phyloP scores from a whole-genome alignment of 345 rosid species.

The Limnanthes douglasii region DNA sequence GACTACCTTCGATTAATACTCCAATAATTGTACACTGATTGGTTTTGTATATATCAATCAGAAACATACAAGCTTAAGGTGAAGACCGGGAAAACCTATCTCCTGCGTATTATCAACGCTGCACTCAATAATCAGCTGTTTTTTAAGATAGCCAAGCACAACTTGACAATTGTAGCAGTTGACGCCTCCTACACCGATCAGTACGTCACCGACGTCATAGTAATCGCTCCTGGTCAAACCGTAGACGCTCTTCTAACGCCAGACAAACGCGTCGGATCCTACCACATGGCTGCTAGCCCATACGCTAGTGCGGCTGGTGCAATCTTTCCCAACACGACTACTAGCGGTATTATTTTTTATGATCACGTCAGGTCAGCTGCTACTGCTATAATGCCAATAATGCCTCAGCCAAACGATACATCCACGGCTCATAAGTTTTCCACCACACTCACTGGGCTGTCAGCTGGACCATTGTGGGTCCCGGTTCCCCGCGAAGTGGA shows the following conservation, averaged over 20 bases:
- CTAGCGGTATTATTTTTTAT: slow-evolving; percentile 50
- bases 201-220: slow-evolving; percentile 45
- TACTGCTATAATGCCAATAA: slow-evolving; percentile 40
- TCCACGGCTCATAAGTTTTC: slow-evolving; percentile 55
- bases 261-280: slow-evolving; percentile 40
- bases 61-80: slow-evolving; percentile 48
- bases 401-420: slow-evolving; percentile 54
- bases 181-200: slow-evolving; percentile 66
- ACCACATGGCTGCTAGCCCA: slow-evolving; percentile 66
- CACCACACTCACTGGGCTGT: slow-evolving; percentile 30
- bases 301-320: slow-evolving; percentile 28
- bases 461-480: slow-evolving; percentile 31
- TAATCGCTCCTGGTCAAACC: slow-evolving; percentile 64
- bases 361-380: slow-evolving; percentile 8
- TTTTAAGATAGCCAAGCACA: slow-evolving; percentile 80
- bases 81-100: slow-evolving; percentile 47
- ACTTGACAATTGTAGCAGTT: slow-evolving; percentile 50
- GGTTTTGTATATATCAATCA: no score
- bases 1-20: no score
- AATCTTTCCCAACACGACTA: slow-evolving; percentile 33
- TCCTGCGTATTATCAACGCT: slow-evolving; percentile 77
- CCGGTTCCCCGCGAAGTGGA: slow-evolving; percentile 61
- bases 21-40: no score
- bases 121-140: slow-evolving; percentile 73
- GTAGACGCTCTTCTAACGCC: slow-evolving; percentile 46